Conservation (phyloP, 2,329 filamentous ascomycete species). For the Arthrinium phaeospermum region DNA sequence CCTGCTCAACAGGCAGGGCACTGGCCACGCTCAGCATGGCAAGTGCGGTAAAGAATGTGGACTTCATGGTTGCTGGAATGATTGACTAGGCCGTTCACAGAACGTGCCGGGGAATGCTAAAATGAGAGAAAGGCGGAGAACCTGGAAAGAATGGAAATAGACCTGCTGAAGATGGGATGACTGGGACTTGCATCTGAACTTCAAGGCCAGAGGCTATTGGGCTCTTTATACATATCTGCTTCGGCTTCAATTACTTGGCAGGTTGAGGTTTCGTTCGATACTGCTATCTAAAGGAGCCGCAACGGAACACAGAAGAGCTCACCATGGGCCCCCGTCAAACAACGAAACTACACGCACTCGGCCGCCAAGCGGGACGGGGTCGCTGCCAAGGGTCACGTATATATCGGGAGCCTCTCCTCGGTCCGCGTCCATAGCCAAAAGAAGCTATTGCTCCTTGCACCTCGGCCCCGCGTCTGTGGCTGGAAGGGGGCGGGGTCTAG, state of each 20-base stretch:
- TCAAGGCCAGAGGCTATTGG: too few species aligned
- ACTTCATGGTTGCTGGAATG: conserved; percentile 22
- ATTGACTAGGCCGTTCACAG: neutral
- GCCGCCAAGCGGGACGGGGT: too few species aligned
- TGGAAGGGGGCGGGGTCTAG: neutral
- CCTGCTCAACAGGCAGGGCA: conserved; percentile 24
- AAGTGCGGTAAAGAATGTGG: conserved; percentile 19
- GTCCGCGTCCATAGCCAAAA: conserved; percentile 1
- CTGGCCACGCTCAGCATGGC: conserved; percentile 22
- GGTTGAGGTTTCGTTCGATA: neutral
- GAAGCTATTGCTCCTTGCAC: neutral
- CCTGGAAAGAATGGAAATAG: neutral
- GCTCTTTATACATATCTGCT: neutral
- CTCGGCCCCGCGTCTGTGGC: neutral
- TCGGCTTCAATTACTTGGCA: neutral
- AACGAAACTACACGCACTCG: neutral
- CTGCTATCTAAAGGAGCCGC: neutral
- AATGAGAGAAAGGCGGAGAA: neutral
- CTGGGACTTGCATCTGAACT: neutral
- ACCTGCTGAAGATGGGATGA: neutral
- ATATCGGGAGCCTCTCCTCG: neutral
- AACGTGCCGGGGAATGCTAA: neutral
- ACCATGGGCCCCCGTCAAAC: neutral
- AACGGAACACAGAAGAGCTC: neutral
- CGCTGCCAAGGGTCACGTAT: neutral